Conservation (phyloP, 1,284 basidiomycete species). For the Apiotrichum gamsii region DNA sequence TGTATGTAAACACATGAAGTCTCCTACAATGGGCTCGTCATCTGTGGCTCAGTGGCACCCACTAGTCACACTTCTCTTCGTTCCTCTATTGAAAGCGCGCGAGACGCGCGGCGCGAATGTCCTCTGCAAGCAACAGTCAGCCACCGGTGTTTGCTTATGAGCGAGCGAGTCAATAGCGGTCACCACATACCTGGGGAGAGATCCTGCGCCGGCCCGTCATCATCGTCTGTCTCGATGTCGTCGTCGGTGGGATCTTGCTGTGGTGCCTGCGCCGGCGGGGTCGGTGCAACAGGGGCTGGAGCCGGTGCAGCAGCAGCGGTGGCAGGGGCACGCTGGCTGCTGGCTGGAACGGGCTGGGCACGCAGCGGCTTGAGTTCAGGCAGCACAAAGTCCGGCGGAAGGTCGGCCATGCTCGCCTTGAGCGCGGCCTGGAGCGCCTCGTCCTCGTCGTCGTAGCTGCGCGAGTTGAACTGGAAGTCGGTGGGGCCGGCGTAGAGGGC, state of each 20-base stretch:
- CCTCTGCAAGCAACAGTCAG: slow-evolving; percentile 59
- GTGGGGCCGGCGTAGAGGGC: slow-evolving; percentile 26
- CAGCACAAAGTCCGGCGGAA: slow-evolving; percentile 48
- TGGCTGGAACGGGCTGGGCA: not conserved
- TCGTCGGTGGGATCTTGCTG: too few relatives aligned
- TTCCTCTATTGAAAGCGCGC: slow-evolving; percentile 61
- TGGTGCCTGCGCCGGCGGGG: too few relatives aligned
- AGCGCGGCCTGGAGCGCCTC: slow-evolving; percentile 76
- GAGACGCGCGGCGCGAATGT: slow-evolving; percentile 67
- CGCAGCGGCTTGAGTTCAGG: slow-evolving; percentile 14
- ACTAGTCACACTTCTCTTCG: too few relatives aligned
- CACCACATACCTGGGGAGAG: slow-evolving; percentile 39
- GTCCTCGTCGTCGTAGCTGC: slow-evolving; percentile 75
- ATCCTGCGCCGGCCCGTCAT: slow-evolving; percentile 39
- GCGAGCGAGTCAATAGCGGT: too few relatives aligned
- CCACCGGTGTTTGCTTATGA: slow-evolving; percentile 25
- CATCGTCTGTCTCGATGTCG: slow-evolving; percentile 32
- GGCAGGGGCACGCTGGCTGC: not conserved
- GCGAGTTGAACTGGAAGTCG: slow-evolving; percentile 35
- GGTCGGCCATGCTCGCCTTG: slow-evolving; percentile 66
- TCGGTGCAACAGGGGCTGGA: slow-evolving; percentile 4
- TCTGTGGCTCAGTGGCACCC: too few relatives aligned
- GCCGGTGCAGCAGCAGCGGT: slow-evolving; percentile 31
- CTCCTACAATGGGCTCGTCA: too few relatives aligned
- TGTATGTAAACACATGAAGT: too few relatives aligned